Evolutionary conservation across 116 monocot species (phyloP).

Genomic region (Posidonia oceanica): DNA sequence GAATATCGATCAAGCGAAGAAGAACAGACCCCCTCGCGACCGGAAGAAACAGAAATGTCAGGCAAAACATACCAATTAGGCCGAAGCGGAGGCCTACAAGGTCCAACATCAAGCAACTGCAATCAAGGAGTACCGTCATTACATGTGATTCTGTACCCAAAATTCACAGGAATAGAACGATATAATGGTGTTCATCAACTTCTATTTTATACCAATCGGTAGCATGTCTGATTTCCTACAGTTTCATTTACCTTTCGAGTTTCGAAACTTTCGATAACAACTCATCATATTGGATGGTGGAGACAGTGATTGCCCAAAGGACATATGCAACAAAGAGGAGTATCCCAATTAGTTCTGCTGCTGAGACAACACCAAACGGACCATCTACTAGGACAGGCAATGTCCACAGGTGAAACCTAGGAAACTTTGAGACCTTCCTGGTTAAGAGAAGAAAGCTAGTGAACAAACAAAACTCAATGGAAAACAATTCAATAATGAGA

Average conservation of each 20-base stretch:
- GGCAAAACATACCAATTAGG: slow-evolving; percentile 57
- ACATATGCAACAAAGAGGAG: slow-evolving; percentile 46
- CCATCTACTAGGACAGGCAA: slow-evolving; percentile 75
- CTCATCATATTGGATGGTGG: slow-evolving; percentile 5
- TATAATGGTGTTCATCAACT: too few species aligned
- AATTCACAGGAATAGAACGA: too few species aligned
- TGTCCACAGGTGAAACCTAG: slow-evolving; percentile 61
- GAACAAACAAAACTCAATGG: not conserved
- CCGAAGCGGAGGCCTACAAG: slow-evolving; percentile 39
- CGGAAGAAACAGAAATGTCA: slow-evolving; percentile 71
- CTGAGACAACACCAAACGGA: slow-evolving; percentile 84
- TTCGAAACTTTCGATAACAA: not conserved
- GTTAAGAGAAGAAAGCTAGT: not conserved
- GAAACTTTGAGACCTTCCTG: slow-evolving; percentile 39
- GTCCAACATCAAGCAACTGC: too few species aligned
- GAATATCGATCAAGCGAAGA: slow-evolving; percentile 79
- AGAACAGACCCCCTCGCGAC: slow-evolving; percentile 82
- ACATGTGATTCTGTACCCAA: too few species aligned
- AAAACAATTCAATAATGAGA: not conserved
- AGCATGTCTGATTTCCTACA: too few species aligned
- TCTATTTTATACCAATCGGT: too few species aligned
- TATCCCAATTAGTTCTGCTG: slow-evolving; percentile 69
- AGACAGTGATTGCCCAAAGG: slow-evolving; percentile 33
- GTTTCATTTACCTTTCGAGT: not conserved
- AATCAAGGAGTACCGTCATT: too few species aligned